phyloP scores from a whole-genome alignment of 2,329 filamentous ascomycete species.

The Teratosphaeriaceae sp. region DNA sequence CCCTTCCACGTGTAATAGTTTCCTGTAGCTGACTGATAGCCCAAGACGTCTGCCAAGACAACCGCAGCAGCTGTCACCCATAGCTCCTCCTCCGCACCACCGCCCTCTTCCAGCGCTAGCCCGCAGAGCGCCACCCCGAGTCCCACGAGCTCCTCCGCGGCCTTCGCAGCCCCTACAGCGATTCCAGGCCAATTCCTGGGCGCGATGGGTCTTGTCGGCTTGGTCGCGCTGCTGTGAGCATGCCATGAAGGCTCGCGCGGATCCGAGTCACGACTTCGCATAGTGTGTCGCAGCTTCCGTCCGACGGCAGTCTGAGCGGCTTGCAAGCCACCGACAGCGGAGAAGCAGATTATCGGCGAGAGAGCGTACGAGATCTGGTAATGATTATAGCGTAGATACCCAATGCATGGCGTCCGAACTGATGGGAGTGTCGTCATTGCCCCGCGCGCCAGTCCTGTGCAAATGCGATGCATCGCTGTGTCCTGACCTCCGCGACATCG shows the following conservation, averaged over 20 bases:
- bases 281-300: background rate
- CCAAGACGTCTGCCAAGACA: background rate
- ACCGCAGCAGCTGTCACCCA: background rate
- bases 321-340: slow-evolving; percentile 38
- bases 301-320: slow-evolving; percentile 30
- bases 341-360: slow-evolving; percentile 38
- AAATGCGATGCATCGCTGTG: too few species aligned
- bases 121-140: background rate
- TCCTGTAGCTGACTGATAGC: background rate
- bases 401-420: too few species aligned
- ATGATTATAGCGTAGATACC: slow-evolving; percentile 1
- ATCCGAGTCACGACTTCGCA: background rate
- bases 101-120: background rate
- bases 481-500: too few species aligned
- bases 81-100: background rate
- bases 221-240: slow-evolving; percentile 1
- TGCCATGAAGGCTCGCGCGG: background rate
- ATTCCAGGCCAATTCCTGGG: slow-evolving; percentile 1
- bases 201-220: slow-evolving; percentile 4
- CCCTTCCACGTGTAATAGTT: background rate
- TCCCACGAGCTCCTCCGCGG: background rate
- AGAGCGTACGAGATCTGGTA: slow-evolving; percentile 36
- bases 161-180: slow-evolving; percentile 3
- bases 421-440: too few species aligned
- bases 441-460: too few species aligned